Conservation (phyloP, 208 protist genomes). For the Leishmania arabica region DNA sequence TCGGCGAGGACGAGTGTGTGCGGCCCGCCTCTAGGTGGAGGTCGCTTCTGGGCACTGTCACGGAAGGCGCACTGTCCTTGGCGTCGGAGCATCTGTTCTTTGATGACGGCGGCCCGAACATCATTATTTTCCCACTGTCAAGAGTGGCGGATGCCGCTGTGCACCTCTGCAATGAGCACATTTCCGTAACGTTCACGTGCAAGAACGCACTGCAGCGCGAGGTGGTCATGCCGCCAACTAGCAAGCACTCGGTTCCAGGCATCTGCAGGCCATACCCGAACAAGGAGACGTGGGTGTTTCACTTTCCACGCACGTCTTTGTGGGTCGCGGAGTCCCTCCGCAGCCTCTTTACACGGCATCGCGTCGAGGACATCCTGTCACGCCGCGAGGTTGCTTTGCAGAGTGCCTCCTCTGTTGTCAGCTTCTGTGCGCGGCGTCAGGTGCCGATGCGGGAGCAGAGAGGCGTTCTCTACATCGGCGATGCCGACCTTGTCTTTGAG, state of each 20-base stretch:
- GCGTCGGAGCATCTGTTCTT: slow-evolving; percentile 39
- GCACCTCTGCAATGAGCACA: not conserved
- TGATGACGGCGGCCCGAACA: slow-evolving; percentile 18
- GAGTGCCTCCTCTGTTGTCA: slow-evolving; percentile 9
- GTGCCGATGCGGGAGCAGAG: slow-evolving; percentile 54
- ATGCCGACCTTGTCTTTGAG: slow-evolving; percentile 26
- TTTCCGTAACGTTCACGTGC: slow-evolving; percentile 17
- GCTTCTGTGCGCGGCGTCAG: slow-evolving; percentile 41
- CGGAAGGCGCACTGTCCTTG: slow-evolving; percentile 22
- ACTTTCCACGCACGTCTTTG: slow-evolving; percentile 2
- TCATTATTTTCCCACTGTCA: slow-evolving; percentile 19
- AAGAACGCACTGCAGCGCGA: slow-evolving; percentile 5
- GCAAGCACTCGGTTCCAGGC: slow-evolving; percentile 8
- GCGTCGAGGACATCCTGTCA: slow-evolving; percentile 20
- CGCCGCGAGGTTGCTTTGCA: slow-evolving; percentile 25
- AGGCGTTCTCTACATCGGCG: slow-evolving; percentile 36
- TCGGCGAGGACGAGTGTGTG: slow-evolving; percentile 23
- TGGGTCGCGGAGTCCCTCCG: slow-evolving; percentile 26
- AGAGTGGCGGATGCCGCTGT: slow-evolving; percentile 4
- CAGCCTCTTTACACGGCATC: slow-evolving; percentile 16
- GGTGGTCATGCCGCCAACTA: slow-evolving; percentile 6
- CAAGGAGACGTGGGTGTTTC: slow-evolving; percentile 18
- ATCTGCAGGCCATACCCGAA: slow-evolving; percentile 10
- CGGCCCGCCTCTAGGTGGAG: slow-evolving; percentile 18
- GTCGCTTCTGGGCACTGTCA: slow-evolving; percentile 9